Evolutionary conservation across 345 rosid species (phyloP), one percentile per base, ranked within the genome.

Genomic region (Trapa incisa): DNA sequence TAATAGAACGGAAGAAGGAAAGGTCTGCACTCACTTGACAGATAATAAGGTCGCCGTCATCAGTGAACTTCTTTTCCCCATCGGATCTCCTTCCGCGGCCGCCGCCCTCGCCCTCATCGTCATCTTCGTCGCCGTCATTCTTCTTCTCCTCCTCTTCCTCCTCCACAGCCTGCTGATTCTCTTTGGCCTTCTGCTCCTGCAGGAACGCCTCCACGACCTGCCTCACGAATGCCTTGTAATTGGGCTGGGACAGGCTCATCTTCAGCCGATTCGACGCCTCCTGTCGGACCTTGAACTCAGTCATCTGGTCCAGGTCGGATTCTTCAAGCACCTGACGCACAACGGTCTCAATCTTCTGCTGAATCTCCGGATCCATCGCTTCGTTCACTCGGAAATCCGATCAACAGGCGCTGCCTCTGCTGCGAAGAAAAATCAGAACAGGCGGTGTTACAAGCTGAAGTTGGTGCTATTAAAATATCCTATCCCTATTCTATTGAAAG

Each of bases 1-100:
- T 9, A 37, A 13, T 8, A 58, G 54, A 48, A 16, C 37, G 33
- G 62, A 43, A 65, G 76, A 9, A 43, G 53, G 8, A 45, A 47
- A 43, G 52, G 38, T 14, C 37, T 5, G 1, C 39, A 37, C 72
- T 61, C 43, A 89, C 98, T 82, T 80, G 75, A 74, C 97, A 88
- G 80, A 93, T 72, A 71, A 93, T 79, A 71, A 83, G 91, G 75
- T 93, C 86, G 2, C 97, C 97, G 2, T 82, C 89, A 56, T 93
- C 96, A 58, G 87, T 90, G 3, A 74, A 83, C 86, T 89, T 88
- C 64, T 78, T 74, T 42, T 35, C 61, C 52, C 76, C 77, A 32
- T 29, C 37, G 6, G 68, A 38, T 63, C 54, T 48, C 78, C 5
- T 73, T 56, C 62, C 52, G 15, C 9, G 67, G 41, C 57, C 68